Evolutionary conservation across 2,329 filamentous ascomycete genomes (phyloP).

Genomic region (Hypoxylon sp.): DNA sequence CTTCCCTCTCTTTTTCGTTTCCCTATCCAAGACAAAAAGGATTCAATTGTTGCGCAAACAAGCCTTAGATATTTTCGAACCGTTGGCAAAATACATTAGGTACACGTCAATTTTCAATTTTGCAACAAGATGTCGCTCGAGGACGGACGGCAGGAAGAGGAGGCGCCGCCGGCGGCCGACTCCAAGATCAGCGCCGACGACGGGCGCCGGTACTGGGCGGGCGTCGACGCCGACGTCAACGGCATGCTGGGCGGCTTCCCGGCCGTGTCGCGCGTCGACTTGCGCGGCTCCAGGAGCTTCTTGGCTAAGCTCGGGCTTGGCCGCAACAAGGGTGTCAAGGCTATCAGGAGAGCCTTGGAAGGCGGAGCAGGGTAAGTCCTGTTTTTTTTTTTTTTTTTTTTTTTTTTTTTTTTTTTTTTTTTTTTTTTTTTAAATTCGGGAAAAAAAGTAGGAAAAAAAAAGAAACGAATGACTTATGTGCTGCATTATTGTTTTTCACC

Average conservation of each 20-base stretch:
- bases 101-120: too few relatives aligned
- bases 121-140: background rate
- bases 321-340: constrained; percentile 44
- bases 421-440: too few relatives aligned
- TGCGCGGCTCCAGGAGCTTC: constrained; percentile 75
- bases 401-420: background rate
- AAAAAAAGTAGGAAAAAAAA: too few relatives aligned
- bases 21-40: too few relatives aligned
- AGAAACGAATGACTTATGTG: too few relatives aligned
- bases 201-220: constrained; percentile 57
- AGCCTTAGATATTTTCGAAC: background rate
- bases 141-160: background rate
- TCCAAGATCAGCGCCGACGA: constrained; percentile 42
- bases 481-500: background rate
- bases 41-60: background rate
- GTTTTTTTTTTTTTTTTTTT: background rate
- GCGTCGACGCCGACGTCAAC: constrained; percentile 56
- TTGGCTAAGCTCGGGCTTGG: constrained; percentile 70
- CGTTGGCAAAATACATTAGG: background rate
- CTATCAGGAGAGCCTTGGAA: constrained; percentile 46
- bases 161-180: constrained; percentile 20
- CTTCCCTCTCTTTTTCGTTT: too few relatives aligned
- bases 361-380: constrained; percentile 52
- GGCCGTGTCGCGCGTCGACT: constrained; percentile 72
- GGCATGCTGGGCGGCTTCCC: constrained; percentile 82